Evolutionary conservation across 2,329 filamentous ascomycete species (phyloP), one percentile per base, ranked within the genome.

Genomic region (Cladobotryum mycophilum): DNA sequence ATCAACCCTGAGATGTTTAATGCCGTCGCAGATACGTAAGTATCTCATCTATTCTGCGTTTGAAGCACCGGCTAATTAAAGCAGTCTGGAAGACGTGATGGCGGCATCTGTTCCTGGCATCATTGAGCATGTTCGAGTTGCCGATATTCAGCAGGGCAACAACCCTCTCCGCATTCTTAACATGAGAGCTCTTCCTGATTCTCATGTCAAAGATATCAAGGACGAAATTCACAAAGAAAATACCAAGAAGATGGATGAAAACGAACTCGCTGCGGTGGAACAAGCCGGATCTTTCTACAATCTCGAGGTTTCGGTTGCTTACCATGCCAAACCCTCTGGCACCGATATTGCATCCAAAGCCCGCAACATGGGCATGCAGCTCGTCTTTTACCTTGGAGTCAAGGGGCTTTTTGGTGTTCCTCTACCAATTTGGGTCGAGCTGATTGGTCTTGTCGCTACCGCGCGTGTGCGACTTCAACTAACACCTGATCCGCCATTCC

Each of bases 1-100:
- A 84, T 96, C 56, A 95, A 97, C 62, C 92, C 93, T 0, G 92
- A 97, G 41, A 95, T 97, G 87, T 93, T 99, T 67, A 75, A 82
- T n/a, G 81, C 82, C 5, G 81, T 96, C 8, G 91, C 91, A n/a
- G 93, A 97, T 64, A 96, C 88, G 12, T 71, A 56, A 66, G 69
- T 38, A n/a, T n/a, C 36, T 5, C 8, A 30, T 30, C 25, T 8
- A 30, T 30, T 2, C 4, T 11, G 4, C 9, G 12, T 2, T 3
- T 7, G 5, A 3, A 11, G 13, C 0, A 8, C 1, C 1, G 5
- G 1, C 58, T 66, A 57, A 59, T 17, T 12, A 3, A 51, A 0
- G 14, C 12, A 71, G 68, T 1, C 63, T 74, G 1, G 65, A 78
- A 69, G 92, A 97, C 65, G 88, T 97, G 58, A 97, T 97, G 92